Percentiles rank a stretch among this genome's conserved stretches.
phyloP scores from a whole-genome alignment of 192 early-diverging fungal species.

The Coemansia sp. region DNA sequence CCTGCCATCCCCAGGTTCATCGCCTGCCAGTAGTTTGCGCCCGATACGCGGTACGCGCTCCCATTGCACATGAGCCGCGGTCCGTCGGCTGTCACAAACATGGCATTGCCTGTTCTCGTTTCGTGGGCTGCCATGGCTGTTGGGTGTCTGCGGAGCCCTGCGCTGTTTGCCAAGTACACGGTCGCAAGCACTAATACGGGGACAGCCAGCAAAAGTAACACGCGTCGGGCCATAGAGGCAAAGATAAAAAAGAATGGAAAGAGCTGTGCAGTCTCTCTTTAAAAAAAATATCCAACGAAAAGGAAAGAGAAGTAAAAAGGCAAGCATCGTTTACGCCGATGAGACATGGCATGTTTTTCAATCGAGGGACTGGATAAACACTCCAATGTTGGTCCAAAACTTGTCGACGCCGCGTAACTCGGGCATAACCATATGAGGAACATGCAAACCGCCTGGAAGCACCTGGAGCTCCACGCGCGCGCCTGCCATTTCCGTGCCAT shows the following conservation, averaged over 20 bases:
- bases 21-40: conserved; percentile 75
- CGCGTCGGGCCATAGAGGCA: neutral
- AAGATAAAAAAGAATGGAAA: neutral
- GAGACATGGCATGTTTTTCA: no score
- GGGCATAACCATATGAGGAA: conserved; percentile 26
- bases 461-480: conserved; percentile 8
- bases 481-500: neutral
- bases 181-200: neutral
- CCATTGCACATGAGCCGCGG: conserved; percentile 37
- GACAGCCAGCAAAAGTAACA: neutral
- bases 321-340: no score
- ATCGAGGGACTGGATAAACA: conserved; percentile 16
- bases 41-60: conserved; percentile 38
- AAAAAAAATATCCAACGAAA: neutral
- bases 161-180: neutral
- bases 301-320: neutral
- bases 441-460: conserved; percentile 38
- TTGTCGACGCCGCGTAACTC: neutral
- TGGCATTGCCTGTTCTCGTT: neutral
- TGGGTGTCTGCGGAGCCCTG: neutral
- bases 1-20: conserved; percentile 64
- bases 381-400: conserved; percentile 16
- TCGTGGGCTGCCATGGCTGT: neutral
- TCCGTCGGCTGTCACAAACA: conserved; percentile 52
- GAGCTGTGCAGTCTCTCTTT: no score